Conservation (phyloP, 2,329 filamentous ascomycete genomes). For the Cercospora zeae-maydis region DNA sequence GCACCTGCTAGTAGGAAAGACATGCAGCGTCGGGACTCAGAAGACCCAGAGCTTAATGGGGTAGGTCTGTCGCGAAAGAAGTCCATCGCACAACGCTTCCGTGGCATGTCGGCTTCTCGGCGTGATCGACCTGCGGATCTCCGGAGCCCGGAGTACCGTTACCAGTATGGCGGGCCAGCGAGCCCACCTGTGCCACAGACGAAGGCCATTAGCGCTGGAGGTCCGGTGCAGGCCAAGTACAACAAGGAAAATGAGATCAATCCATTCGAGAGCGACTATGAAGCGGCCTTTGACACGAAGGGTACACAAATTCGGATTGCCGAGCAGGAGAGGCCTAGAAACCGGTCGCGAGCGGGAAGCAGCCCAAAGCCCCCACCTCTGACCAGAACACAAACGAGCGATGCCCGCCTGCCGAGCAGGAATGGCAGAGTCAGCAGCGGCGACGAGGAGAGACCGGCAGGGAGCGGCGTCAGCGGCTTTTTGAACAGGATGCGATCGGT, state of each 20-base stretch:
- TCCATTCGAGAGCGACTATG: slow-evolving; percentile 74
- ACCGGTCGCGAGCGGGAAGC: slow-evolving; percentile 46
- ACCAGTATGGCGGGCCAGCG: slow-evolving; percentile 25
- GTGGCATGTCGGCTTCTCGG: slow-evolving; percentile 72
- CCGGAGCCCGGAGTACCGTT: slow-evolving; percentile 55
- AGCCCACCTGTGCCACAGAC: slow-evolving; percentile 25
- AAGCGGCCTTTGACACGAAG: slow-evolving; percentile 63
- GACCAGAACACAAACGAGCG: slow-evolving; percentile 23
- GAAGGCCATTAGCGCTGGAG: slow-evolving; percentile 41
- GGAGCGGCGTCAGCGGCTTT: slow-evolving; percentile 52
- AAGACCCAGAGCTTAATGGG: slow-evolving; percentile 51
- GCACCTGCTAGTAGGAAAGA: slow-evolving; percentile 79
- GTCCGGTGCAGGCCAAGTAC: slow-evolving; percentile 38
- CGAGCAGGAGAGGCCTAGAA: slow-evolving; percentile 41
- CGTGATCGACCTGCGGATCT: slow-evolving; percentile 41
- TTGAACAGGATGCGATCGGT: slow-evolving; percentile 77
- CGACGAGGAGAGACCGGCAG: slow-evolving; percentile 40
- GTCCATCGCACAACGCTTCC: slow-evolving; percentile 86
- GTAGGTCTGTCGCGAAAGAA: slow-evolving; percentile 77
- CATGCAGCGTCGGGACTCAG: slow-evolving; percentile 71
- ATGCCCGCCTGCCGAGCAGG: slow-evolving; percentile 27
- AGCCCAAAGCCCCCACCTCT: slow-evolving; percentile 52
- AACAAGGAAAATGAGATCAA: slow-evolving; percentile 53
- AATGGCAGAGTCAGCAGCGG: slow-evolving; percentile 35
- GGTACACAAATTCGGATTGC: slow-evolving; percentile 55